These are phyloP conservation scores for Stagonosporopsis tanaceti DNA, from an alignment of 2,329 filamentous ascomycete genomes.

Conservation along the genomic window DNA sequence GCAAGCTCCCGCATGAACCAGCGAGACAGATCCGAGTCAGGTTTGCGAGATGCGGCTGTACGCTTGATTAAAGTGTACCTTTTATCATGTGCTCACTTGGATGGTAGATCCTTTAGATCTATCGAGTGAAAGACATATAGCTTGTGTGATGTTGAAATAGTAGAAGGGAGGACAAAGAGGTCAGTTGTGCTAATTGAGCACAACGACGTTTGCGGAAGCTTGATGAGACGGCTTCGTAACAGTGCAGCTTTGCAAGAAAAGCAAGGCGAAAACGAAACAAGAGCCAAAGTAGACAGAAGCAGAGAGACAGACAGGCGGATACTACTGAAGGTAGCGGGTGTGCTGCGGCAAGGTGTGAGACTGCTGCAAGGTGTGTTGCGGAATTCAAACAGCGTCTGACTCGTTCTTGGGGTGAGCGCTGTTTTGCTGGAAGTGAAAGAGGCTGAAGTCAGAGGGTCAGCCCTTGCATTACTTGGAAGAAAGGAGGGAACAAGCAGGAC, in stretches of 20 bases:
- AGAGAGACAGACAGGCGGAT: slow-evolving; percentile 44
- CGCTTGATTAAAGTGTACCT: slow-evolving; percentile 41
- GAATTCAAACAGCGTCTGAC: slow-evolving; percentile 44
- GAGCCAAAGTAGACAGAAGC: slow-evolving; percentile 37
- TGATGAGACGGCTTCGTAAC: slow-evolving; percentile 41
- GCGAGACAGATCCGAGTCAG: slow-evolving; percentile 45
- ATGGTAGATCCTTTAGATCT: slow-evolving; percentile 28
- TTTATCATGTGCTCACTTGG: slow-evolving; percentile 44
- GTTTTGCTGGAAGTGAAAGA: slow-evolving; percentile 26
- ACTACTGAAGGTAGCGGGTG: slow-evolving; percentile 38
- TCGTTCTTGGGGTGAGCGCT: slow-evolving; percentile 37
- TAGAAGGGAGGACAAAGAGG: slow-evolving; percentile 41
- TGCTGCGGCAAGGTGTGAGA: slow-evolving; percentile 23
- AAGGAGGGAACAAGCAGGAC: slow-evolving; percentile 38
- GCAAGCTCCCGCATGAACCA: slow-evolving; percentile 42
- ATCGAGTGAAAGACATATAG: slow-evolving; percentile 36
- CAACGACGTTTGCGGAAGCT: slow-evolving; percentile 46
- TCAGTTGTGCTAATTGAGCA: slow-evolving; percentile 40
- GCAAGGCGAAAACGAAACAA: slow-evolving; percentile 41
- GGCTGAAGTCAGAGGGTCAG: slow-evolving; percentile 38
- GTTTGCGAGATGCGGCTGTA: slow-evolving; percentile 38
- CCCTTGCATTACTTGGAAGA: slow-evolving; percentile 48
- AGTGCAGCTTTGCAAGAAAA: slow-evolving; percentile 44
- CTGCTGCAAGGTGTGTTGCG: slow-evolving; percentile 42
- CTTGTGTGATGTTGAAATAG: slow-evolving; percentile 42